Percentiles rank a stretch among this genome's conserved stretches.
phyloP scores from a whole-genome alignment of 352 stramenopile genomes.

The Blastocystis sp. region DNA sequence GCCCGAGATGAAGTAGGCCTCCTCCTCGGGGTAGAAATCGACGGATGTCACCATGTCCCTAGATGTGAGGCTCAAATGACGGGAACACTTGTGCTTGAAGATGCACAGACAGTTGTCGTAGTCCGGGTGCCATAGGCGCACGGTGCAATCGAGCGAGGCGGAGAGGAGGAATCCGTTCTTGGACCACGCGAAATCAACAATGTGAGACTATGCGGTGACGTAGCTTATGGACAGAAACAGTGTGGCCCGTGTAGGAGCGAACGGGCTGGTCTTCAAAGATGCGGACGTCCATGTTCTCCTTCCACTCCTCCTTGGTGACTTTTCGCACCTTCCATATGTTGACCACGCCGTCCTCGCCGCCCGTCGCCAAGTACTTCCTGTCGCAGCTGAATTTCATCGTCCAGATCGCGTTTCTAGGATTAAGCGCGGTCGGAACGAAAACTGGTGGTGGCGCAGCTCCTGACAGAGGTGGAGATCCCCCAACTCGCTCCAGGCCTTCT shows the following conservation, averaged over 20 bases:
- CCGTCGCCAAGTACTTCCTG: slow-evolving; percentile 74
- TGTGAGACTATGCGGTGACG: slow-evolving; percentile 56
- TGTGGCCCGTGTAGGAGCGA: slow-evolving; percentile 74
- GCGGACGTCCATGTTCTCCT: slow-evolving; percentile 60
- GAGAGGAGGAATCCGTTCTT: slow-evolving; percentile 74
- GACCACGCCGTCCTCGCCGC: slow-evolving; percentile 71
- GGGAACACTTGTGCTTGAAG: slow-evolving; percentile 73
- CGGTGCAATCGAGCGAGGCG: slow-evolving; percentile 74
- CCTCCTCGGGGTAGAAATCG: slow-evolving; percentile 74
- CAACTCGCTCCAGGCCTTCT: slow-evolving; percentile 47
- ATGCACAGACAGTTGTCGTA: slow-evolving; percentile 73
- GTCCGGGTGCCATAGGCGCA: slow-evolving; percentile 74
- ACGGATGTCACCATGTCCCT: slow-evolving; percentile 74
- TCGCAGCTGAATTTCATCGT: slow-evolving; percentile 73
- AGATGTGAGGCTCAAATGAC: not conserved
- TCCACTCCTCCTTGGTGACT: slow-evolving; percentile 60
- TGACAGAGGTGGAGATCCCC: slow-evolving; percentile 64
- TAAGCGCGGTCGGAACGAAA: not conserved
- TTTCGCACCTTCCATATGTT: slow-evolving; percentile 69
- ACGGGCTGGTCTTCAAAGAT: slow-evolving; percentile 73
- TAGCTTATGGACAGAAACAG: slow-evolving; percentile 61
- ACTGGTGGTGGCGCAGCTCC: slow-evolving; percentile 43
- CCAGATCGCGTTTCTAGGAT: slow-evolving; percentile 71
- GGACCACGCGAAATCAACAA: slow-evolving; percentile 75
- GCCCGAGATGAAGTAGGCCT: slow-evolving; percentile 75